Evolutionary conservation across 768 basidiomycete species (phyloP).

Genomic region (Lentinula aciculospora): DNA sequence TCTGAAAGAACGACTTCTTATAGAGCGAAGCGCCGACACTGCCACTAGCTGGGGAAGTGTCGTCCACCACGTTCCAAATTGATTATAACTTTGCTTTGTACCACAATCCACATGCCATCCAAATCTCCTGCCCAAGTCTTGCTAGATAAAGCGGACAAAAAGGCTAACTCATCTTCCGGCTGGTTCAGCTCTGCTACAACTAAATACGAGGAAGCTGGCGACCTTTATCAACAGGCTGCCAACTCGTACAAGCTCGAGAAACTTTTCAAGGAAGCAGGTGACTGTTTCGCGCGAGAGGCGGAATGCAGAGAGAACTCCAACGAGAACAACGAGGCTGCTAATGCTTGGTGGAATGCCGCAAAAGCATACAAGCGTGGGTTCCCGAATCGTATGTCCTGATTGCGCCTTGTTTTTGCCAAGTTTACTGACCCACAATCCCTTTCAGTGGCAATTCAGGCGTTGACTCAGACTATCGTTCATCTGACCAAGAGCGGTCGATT

Average conservation of each 20-base stretch:
- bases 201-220: constrained; percentile 94
- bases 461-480: constrained; percentile 79
- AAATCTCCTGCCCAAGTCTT: constrained; percentile 75
- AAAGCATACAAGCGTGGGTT: constrained; percentile 91
- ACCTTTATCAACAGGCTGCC: constrained; percentile 91
- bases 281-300: constrained; percentile 89
- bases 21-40: background rate
- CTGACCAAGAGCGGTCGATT: constrained; percentile 85
- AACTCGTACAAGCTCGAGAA: constrained; percentile 93
- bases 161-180: constrained; percentile 71
- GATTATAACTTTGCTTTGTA: constrained; percentile 11
- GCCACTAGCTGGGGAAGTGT: background rate
- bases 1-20: background rate
- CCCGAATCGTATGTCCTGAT: constrained; percentile 62
- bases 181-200: constrained; percentile 85
- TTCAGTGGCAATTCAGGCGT: constrained; percentile 83
- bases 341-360: constrained; percentile 97
- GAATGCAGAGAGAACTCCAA: constrained; percentile 88
- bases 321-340: constrained; percentile 91
- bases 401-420: background rate
- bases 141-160: constrained; percentile 90
- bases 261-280: constrained; percentile 86
- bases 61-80: background rate
- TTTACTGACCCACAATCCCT: constrained; percentile 11
- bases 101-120: constrained; percentile 46